These are phyloP conservation scores for Ophiosphaerella herpotricha DNA, from an alignment of 2,329 filamentous ascomycete genomes.

Conservation along the genomic window DNA sequence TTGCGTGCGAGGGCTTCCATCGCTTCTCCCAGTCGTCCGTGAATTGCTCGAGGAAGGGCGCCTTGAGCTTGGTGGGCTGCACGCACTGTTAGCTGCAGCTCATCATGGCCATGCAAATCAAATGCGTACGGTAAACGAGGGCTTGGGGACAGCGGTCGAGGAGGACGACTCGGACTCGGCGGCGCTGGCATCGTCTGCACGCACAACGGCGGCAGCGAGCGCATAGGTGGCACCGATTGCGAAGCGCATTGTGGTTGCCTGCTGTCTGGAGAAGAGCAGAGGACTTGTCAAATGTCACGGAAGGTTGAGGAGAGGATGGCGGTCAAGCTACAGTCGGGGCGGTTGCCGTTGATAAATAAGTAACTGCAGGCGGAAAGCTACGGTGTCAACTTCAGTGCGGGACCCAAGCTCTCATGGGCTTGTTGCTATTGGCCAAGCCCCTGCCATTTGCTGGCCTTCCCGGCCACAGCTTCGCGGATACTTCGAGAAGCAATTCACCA, in stretches of 20 bases:
- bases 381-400: slow-evolving; percentile 23
- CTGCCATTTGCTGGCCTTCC: slow-evolving; percentile 2
- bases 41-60: slow-evolving; percentile 97
- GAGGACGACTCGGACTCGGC: slow-evolving; percentile 58
- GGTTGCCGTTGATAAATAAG: slow-evolving; percentile 31
- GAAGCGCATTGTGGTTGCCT: slow-evolving; percentile 58
- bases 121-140: slow-evolving; percentile 82
- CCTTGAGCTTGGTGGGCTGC: slow-evolving; percentile 88
- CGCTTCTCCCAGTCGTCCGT: slow-evolving; percentile 91
- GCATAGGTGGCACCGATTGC: slow-evolving; percentile 72
- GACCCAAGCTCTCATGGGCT: slow-evolving; percentile 10
- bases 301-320: slow-evolving; percentile 18
- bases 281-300: slow-evolving; percentile 26
- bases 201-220: slow-evolving; percentile 73
- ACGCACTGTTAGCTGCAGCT: slow-evolving; percentile 18
- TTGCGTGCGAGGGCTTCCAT: slow-evolving; percentile 95
- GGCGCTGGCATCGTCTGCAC: slow-evolving; percentile 63
- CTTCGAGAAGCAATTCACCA: slow-evolving; percentile 25
- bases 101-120: not conserved
- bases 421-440: slow-evolving; percentile 3
- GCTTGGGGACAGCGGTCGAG: slow-evolving; percentile 66
- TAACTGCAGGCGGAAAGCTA: slow-evolving; percentile 27
- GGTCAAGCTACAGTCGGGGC: slow-evolving; percentile 19
- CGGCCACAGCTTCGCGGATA: slow-evolving; percentile 18
- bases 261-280: slow-evolving; percentile 35